Evolutionary conservation across 768 basidiomycete species (phyloP).

Genomic region (Pulveroboletus sp.): DNA sequence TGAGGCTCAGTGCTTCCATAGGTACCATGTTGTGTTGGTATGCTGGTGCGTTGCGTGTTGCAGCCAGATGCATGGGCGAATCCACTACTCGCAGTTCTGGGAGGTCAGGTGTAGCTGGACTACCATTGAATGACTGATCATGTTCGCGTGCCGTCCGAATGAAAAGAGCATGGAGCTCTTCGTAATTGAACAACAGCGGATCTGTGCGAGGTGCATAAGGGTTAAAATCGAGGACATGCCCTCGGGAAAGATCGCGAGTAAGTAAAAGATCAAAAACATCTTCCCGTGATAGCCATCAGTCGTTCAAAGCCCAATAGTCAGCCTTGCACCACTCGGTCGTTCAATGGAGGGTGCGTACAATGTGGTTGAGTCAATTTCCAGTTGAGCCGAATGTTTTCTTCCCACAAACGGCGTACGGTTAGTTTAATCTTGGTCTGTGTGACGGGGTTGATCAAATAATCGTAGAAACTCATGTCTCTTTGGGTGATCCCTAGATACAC

Average conservation of each 20-base stretch:
- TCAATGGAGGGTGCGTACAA: constrained; percentile 47
- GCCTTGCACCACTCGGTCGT: background rate
- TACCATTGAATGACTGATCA: background rate
- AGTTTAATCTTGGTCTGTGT: constrained; percentile 50
- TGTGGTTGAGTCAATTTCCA: constrained; percentile 53
- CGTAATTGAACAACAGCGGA: constrained; percentile 77
- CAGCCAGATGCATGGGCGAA: constrained; percentile 67
- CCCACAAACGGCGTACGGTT: constrained; percentile 61
- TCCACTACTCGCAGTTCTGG: constrained; percentile 64
- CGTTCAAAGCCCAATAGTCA: background rate
- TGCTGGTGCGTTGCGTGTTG: constrained; percentile 60
- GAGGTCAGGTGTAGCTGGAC: constrained; percentile 3
- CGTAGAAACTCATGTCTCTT: constrained; percentile 85
- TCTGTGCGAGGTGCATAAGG: constrained; percentile 87
- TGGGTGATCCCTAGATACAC: constrained; percentile 67
- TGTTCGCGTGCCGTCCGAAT: constrained; percentile 3
- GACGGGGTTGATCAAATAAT: constrained; percentile 65
- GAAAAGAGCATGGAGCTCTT: constrained; percentile 54
- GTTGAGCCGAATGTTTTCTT: constrained; percentile 51
- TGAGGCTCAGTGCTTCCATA: constrained; percentile 77
- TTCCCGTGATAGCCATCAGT: background rate
- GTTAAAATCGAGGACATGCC: constrained; percentile 88
- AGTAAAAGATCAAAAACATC: constrained; percentile 86
- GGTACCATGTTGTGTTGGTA: constrained; percentile 90
- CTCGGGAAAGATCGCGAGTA: constrained; percentile 70